Conservation (phyloP, 2,329 filamentous ascomycete genomes). For the Aspergillus awamori region DNA sequence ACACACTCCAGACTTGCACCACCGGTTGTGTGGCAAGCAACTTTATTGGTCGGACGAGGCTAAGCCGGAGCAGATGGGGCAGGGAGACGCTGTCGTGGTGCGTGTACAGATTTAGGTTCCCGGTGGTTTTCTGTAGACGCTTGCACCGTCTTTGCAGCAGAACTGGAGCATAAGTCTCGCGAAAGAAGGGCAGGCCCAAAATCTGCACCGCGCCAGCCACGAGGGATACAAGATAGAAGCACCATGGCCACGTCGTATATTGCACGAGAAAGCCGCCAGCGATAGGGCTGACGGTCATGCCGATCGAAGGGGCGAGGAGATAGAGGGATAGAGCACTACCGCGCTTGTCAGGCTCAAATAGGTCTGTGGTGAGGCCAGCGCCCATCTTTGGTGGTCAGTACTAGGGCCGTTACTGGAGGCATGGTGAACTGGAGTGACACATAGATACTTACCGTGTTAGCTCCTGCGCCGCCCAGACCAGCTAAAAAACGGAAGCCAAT, state of each 20-base stretch:
- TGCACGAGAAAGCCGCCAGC: conserved; percentile 67
- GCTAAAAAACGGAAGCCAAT: conserved; percentile 62
- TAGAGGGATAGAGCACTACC: conserved; percentile 66
- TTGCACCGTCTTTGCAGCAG: neutral
- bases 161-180: conserved; percentile 68
- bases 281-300: conserved; percentile 67
- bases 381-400: conserved; percentile 40
- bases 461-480: conserved; percentile 61
- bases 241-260: conserved; percentile 70
- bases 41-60: conserved; percentile 58
- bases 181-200: conserved; percentile 62
- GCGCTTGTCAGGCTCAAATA: conserved; percentile 63
- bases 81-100: neutral
- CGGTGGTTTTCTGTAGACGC: neutral
- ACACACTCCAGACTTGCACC: conserved; percentile 57
- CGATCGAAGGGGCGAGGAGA: conserved; percentile 64
- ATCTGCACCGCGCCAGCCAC: conserved; percentile 63
- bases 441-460: conserved; percentile 49
- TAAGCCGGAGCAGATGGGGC: conserved; percentile 13
- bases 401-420: neutral
- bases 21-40: conserved; percentile 62
- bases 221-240: conserved; percentile 69
- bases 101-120: neutral
- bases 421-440: neutral
- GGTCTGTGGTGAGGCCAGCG: conserved; percentile 57